Percentiles rank a stretch among this genome's conserved stretches.
Conservation (phyloP, 768 basidiomycete species). For the Cystobasidium onofrii region DNA sequence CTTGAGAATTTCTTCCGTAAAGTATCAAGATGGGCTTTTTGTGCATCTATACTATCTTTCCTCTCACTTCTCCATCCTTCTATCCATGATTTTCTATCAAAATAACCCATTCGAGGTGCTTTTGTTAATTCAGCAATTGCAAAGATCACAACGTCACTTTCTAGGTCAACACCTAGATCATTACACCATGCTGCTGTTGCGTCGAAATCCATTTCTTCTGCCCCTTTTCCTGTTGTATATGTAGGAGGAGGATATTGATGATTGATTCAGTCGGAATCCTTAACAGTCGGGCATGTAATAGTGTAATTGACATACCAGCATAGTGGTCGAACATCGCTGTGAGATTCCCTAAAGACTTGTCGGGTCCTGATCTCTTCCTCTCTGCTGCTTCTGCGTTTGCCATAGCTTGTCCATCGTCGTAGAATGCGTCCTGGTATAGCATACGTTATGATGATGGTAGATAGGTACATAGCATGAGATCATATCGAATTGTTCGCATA, state of each 20-base stretch:
- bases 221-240: slow-evolving; percentile 49
- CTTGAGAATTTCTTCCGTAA: slow-evolving; percentile 58
- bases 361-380: neutral
- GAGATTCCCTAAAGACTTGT: slow-evolving; percentile 49
- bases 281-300: neutral
- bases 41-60: slow-evolving; percentile 58
- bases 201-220: slow-evolving; percentile 62
- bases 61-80: slow-evolving; percentile 81
- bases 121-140: slow-evolving; percentile 73
- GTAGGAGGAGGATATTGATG: too few species aligned
- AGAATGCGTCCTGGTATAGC: slow-evolving; percentile 41
- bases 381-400: neutral
- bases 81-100: slow-evolving; percentile 63
- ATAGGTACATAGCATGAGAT: too few species aligned
- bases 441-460: slow-evolving; percentile 34
- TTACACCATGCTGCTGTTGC: slow-evolving; percentile 71
- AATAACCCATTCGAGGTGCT: slow-evolving; percentile 64
- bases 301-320: slow-evolving; percentile 51
- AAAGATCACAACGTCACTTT: slow-evolving; percentile 66
- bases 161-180: slow-evolving; percentile 62
- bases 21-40: slow-evolving; percentile 55
- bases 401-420: slow-evolving; percentile 28
- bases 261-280: slow-evolving; percentile 3
- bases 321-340: slow-evolving; percentile 59
- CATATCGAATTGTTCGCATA: neutral